Percentiles rank a stretch among this genome's conserved stretches.
Evolutionary conservation across 345 rosid genomes (phyloP).

Genomic region (Rhizophora apiculata): DNA sequence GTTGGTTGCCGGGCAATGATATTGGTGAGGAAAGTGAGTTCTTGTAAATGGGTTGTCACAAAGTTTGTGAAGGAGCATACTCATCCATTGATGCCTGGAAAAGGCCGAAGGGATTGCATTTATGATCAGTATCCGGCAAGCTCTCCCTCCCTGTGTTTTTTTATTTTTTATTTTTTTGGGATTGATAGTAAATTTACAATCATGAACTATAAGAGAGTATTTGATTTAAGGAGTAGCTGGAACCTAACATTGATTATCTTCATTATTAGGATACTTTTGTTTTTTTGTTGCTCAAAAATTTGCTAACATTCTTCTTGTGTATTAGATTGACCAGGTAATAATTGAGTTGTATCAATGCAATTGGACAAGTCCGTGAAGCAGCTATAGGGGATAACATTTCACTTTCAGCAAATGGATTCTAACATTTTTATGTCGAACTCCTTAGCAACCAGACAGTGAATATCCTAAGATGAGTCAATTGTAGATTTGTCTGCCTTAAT

Average conservation of each 20-base stretch:
- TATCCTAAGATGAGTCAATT: too few relatives aligned
- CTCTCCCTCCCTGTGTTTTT: slow-evolving; percentile 8
- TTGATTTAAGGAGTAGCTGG: not conserved
- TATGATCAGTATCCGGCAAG: slow-evolving; percentile 98
- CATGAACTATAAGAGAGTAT: not conserved
- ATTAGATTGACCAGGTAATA: not conserved
- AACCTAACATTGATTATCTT: not conserved
- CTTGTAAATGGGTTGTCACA: slow-evolving; percentile 92
- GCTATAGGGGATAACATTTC: not conserved
- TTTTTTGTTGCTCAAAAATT: too few relatives aligned
- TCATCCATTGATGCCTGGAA: slow-evolving; percentile 83
- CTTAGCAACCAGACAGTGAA: too few relatives aligned
- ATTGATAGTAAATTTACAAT: not conserved
- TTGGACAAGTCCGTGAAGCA: not conserved
- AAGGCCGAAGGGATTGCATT: slow-evolving; percentile 83
- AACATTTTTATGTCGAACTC: not conserved
- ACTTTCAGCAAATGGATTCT: not conserved
- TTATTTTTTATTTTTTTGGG: not conserved
- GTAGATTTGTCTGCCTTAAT: too few relatives aligned
- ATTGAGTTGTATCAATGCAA: not conserved
- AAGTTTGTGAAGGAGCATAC: slow-evolving; percentile 90
- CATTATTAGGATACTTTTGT: too few relatives aligned
- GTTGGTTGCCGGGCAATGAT: slow-evolving; percentile 99
- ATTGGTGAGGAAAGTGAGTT: slow-evolving; percentile 84
- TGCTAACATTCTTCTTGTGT: not conserved